Base-by-base conservation (phyloP, 2,329 filamentous ascomycete species). In the Fusarium mexicanum region DNA sequence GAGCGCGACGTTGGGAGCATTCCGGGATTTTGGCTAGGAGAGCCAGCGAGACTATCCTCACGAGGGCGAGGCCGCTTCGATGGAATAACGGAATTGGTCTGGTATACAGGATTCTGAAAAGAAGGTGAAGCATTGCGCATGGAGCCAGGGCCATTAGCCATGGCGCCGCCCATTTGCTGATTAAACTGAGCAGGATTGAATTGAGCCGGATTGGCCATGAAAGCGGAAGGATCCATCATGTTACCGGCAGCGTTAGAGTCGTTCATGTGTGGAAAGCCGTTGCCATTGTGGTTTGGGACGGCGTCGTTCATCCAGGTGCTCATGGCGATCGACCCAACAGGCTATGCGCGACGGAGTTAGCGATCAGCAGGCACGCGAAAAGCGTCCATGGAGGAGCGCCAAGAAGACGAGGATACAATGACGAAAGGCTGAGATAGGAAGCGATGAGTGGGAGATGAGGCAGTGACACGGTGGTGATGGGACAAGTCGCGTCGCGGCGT, bases 41-140 rank as follows among this genome's bases (percentile, higher is more conserved):
- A 97, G 81, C 93, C 92, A 76, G 91, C 92, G 79, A 96, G 88
- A 80, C 92, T 95, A 83, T 98, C 95, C 84, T 97, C 94, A 80
- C 90, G 87, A 60, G 93, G 92, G 53, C 94, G 90, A 61, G 93
- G 90, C 79, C 96, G 91, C 85, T 98, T 99, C 29, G 95, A 96
- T 67, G 96, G 96, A 76, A 98, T 92, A 79, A 97, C 91, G 54
- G 93, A 88, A 84, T 94, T 96, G 76, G 94, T 94, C 81, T 95
- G 93, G 86, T 96, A 97, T 79, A 90, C 89, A 70, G 92, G 90
- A 79, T 93, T 93, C 79, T 92, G 89, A 82, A 94, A 96, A 48
- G 82, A 91, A 50, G 93, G 93, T 61, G 94, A 95, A 70, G 91
- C 91, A 83, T 94, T 95, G 87, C 94, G 94, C 87, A 93, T 92